Conservation (phyloP, 2,329 filamentous ascomycete genomes). For the Ascochyta rabiei region DNA sequence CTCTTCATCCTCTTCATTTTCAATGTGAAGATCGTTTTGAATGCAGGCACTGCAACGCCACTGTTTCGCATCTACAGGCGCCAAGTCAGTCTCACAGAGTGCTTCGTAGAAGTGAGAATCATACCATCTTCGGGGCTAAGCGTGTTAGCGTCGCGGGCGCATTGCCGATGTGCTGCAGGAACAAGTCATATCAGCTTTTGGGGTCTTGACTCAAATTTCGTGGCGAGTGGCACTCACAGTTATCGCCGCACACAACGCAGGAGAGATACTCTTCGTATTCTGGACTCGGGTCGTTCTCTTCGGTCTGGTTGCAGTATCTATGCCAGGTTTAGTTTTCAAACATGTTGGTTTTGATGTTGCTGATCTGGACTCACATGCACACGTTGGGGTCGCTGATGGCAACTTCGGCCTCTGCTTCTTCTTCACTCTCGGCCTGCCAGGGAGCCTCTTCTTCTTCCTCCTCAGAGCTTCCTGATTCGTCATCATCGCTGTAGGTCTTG, state of each 20-base stretch:
- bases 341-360: conserved; percentile 16
- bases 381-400: conserved; percentile 60
- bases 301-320: conserved; percentile 82
- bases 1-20: conserved; percentile 11
- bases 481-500: conserved; percentile 47
- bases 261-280: conserved; percentile 80
- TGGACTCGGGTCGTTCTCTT: conserved; percentile 80
- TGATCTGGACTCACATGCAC: conserved; percentile 64
- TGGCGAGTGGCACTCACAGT: conserved; percentile 66
- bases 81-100: conserved; percentile 16
- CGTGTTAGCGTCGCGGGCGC: conserved; percentile 74
- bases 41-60: conserved; percentile 69
- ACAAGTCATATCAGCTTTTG: conserved; percentile 56
- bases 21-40: conserved; percentile 50
- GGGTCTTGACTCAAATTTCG: conserved; percentile 31
- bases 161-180: conserved; percentile 83
- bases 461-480: conserved; percentile 50
- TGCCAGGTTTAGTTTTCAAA: conserved; percentile 20
- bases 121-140: conserved; percentile 69
- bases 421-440: conserved; percentile 60
- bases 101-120: conserved; percentile 35
- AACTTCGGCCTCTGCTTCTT: conserved; percentile 63
- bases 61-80: conserved; percentile 57
- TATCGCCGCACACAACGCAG: conserved; percentile 79
- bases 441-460: conserved; percentile 64